Evolutionary conservation across 176 grass and related monocot species (phyloP), one percentile per base, ranked within the genome.

Genomic region (Leersia perrieri): DNA sequence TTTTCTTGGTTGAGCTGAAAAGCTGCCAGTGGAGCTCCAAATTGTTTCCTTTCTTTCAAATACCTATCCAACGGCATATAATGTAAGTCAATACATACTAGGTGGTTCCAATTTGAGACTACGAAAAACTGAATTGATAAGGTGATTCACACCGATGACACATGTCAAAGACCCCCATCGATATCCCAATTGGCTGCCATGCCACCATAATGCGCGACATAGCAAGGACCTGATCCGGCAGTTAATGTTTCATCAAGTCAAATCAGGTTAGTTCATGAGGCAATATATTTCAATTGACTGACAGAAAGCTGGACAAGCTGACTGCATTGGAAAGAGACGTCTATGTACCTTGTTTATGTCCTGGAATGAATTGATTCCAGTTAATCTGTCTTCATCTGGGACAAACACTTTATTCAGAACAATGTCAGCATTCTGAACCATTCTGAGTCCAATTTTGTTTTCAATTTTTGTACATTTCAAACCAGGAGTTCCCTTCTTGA

Each of bases 1-100:
- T 98, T 98, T 86, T 98, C 95, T 91, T 98, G 95, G 73, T 98
- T 98, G 14, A 98, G 73, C 79, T 98, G 95, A 85, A 98, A 98
- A 60, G 95, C 85, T 63, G 95, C 95, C 63, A 94, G 60, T 16
- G 95, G 95, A 45, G 88, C 95, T 86, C 95, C 95, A 66, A 98
- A 98, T 75, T 94, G 95, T 16, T 94, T 94, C 51, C 92, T 90
- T 83, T 98, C 95, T 84, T 91, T 92, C 74, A 98, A 85, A 85
- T 98, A 98, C 81, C 95, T 98, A 77, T 83, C 35, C 72, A 77
- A 42, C 66, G 42, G 29, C 16, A 36, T 33, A 35, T 4, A 38
- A 6, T 25, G 16, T 27, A 55, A 76, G 26, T 66, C 29, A 82
- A 49, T 36, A 70, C 3, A 11, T 72, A 42, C 22, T 3, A 58